Conservation (phyloP, 2,329 filamentous ascomycete species). For the Aspergillus sp. region DNA sequence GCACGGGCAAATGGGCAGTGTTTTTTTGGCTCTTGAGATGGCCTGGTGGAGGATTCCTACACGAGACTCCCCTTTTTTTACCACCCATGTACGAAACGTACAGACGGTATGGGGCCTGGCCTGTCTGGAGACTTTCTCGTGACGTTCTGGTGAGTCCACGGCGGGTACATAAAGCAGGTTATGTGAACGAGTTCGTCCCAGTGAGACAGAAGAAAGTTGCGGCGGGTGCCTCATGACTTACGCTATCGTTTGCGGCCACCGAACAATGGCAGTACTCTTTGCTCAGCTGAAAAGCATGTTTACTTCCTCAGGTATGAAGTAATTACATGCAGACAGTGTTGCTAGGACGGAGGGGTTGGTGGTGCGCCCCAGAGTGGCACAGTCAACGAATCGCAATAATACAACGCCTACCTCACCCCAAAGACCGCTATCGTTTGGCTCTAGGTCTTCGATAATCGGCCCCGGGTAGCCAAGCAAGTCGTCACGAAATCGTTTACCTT, state of each 20-base stretch:
- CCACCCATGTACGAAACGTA: constrained; percentile 26
- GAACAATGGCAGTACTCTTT: neutral
- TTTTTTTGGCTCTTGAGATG: constrained; percentile 21
- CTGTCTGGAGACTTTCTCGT: constrained; percentile 18
- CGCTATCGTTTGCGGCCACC: neutral
- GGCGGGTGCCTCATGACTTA: neutral
- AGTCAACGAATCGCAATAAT: constrained; percentile 16
- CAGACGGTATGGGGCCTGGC: constrained; percentile 23
- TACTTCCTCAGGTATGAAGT: constrained; percentile 3
- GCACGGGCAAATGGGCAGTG: constrained; percentile 23
- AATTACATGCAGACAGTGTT: constrained; percentile 17
- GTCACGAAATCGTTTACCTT: neutral
- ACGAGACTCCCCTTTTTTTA: constrained; percentile 29
- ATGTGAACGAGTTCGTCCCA: constrained; percentile 8
- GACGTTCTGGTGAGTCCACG: constrained; percentile 13
- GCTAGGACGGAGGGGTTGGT: constrained; percentile 22
- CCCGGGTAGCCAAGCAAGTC: neutral
- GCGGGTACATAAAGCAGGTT: constrained; percentile 14
- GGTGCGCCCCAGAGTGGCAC: constrained; percentile 19
- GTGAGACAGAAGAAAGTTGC: constrained; percentile 6
- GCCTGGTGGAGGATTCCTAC: constrained; percentile 23
- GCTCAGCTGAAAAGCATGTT: constrained; percentile 11
- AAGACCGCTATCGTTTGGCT: neutral
- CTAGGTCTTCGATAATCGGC: neutral
- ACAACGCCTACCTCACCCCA: constrained; percentile 4